Evolutionary conservation across 2,329 filamentous ascomycete genomes (phyloP).

Genomic region (Decorospora gaudefroyi): DNA sequence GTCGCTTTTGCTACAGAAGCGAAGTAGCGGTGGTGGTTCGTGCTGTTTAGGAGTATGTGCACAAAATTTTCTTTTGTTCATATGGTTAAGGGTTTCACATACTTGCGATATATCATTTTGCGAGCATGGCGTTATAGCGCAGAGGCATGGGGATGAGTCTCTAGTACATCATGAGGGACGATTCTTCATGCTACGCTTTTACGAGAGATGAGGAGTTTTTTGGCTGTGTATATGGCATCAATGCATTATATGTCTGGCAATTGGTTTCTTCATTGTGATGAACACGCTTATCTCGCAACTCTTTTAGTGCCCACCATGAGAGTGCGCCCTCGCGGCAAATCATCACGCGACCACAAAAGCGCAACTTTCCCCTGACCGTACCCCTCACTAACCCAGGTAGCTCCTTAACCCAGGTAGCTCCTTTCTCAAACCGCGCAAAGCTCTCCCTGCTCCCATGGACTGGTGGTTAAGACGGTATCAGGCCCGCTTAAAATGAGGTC

Average conservation of each 20-base stretch:
- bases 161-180: slow-evolving; percentile 12
- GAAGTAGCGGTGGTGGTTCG: slow-evolving; percentile 7
- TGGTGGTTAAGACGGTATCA: no score
- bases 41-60: not conserved
- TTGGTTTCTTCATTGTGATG: slow-evolving; percentile 1
- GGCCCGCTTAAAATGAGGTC: slow-evolving; percentile 22
- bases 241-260: slow-evolving; percentile 2
- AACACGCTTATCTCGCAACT: no score
- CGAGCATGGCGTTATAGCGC: slow-evolving; percentile 12
- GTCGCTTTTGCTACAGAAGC: slow-evolving; percentile 8
- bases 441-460: not conserved
- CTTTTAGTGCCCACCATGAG: no score
- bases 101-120: slow-evolving; percentile 15
- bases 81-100: slow-evolving; percentile 8
- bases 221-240: slow-evolving; percentile 2
- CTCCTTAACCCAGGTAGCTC: no score
- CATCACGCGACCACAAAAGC: slow-evolving; percentile 1
- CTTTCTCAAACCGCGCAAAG: not conserved
- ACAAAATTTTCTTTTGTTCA: slow-evolving; percentile 10
- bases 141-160: not conserved
- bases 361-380: no score
- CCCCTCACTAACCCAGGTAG: no score
- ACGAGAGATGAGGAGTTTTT: slow-evolving; percentile 12
- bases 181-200: slow-evolving; percentile 6
- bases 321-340: no score